phyloP scores from a whole-genome alignment of 257 asterid genomes.

The Leptodermis oblonga region DNA sequence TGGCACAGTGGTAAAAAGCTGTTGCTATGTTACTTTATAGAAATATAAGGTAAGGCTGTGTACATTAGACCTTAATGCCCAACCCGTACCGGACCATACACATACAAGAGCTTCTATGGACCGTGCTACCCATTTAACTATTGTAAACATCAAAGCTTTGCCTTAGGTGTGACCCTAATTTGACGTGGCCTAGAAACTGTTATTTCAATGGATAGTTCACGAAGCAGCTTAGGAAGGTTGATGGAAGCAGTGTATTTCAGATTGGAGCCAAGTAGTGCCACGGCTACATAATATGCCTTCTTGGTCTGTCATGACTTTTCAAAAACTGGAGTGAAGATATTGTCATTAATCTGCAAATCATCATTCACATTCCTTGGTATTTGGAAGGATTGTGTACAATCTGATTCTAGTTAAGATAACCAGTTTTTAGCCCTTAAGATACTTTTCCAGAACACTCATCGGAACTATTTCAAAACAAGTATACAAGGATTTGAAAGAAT shows the following conservation, averaged over 20 bases:
- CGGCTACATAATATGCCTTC: not conserved
- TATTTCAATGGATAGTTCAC: not conserved
- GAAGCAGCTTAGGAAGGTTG: not conserved
- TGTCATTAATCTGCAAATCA: not conserved
- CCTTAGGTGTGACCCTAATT: not conserved
- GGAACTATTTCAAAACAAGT: not conserved
- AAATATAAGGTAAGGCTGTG: too few species aligned
- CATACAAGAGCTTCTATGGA: too few species aligned
- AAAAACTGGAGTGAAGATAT: not conserved
- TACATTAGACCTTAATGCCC: too few species aligned
- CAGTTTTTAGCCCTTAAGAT: not conserved
- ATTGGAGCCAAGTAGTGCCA: not conserved
- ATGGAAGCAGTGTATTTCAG: not conserved
- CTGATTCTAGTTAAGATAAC: not conserved
- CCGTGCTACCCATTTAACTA: too few species aligned
- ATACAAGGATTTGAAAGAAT: not conserved
- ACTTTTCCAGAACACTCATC: not conserved
- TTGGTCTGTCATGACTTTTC: not conserved
- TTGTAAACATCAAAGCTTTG: not conserved
- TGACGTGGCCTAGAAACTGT: not conserved
- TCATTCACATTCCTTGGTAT: not conserved
- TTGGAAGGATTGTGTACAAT: not conserved
- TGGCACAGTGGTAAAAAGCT: too few species aligned
- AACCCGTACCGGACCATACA: too few species aligned
- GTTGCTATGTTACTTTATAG: too few species aligned